phyloP scores from a whole-genome alignment of 495 filamentous ascomycete genomes.

The Podospora appendiculata region DNA sequence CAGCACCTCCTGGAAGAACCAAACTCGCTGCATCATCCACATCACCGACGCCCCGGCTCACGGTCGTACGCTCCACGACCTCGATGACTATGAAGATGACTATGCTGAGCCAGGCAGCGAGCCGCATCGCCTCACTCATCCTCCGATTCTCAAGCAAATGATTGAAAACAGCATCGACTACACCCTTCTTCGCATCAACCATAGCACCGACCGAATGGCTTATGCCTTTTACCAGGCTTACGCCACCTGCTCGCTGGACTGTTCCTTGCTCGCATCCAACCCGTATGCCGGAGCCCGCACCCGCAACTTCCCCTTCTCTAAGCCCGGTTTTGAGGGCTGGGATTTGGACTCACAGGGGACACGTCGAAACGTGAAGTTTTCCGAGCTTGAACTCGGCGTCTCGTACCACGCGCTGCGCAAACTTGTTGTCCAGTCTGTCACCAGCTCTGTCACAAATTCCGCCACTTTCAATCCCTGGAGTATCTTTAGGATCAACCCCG shows the following conservation, averaged over 20 bases:
- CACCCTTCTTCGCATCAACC: constrained; percentile 24
- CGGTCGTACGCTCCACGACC: constrained; percentile 17
- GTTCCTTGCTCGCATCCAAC: constrained; percentile 15
- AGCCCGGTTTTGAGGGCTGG: not conserved
- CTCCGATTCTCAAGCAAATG: constrained; percentile 19
- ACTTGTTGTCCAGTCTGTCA: constrained; percentile 26
- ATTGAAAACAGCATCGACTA: constrained; percentile 28
- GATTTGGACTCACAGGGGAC: not conserved
- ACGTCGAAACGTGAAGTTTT: not conserved
- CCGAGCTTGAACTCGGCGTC: constrained; percentile 22
- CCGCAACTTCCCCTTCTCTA: not conserved
- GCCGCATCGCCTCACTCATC: constrained; percentile 24
- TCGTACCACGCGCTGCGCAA: constrained; percentile 18
- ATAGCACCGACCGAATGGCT: constrained; percentile 26
- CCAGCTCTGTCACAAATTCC: constrained; percentile 24
- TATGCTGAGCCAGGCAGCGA: constrained; percentile 22
- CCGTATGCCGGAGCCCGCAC: constrained; percentile 1
- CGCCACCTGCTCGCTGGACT: constrained; percentile 10
- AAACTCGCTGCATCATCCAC: constrained; percentile 31
- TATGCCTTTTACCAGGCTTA: constrained; percentile 20
- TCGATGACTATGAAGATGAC: not conserved
- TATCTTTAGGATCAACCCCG: not conserved
- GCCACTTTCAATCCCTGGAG: constrained; percentile 8
- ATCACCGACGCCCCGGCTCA: constrained; percentile 30
- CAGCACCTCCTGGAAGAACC: constrained; percentile 22